Base-by-base conservation (phyloP, 169 alveolate species). In the Plasmodium chabaudi region DNA sequence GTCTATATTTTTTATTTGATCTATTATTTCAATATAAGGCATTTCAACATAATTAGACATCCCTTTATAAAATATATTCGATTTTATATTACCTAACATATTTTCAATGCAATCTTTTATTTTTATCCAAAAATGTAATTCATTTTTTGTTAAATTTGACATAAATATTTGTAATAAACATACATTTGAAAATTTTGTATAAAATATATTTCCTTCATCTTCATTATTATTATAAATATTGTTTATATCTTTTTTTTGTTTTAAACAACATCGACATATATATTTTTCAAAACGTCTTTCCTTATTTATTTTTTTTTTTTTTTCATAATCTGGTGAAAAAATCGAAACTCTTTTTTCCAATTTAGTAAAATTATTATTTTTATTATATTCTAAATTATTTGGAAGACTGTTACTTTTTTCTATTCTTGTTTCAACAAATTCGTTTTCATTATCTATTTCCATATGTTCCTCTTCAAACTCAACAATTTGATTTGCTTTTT, bases 141-240 rank as follows among this genome's bases (percentile, higher is more conserved):
- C 89, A 9, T 55, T 44, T 23, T 65, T 65, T n/a, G 89, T 79
- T 55, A 79, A 42, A 27, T 79, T 79, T 13, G 89, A 79, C 23
- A 79, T 65, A 53, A 79, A 69, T 5, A 79, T 79, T 69, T 79
- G 89, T 42, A 79, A 51, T n/a, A 79, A 44, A 23, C 89, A 79
- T 9, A 79, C 89, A 21, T 53, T 34, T 15, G 25, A 13, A 25
- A 9, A 15, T 5, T 47, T 60, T 12, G 9, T 19, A 39, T 9
- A 47, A 27, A 21, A 19, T 57, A 44, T 34, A 5, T 2, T 34
- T 34, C 4, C 42, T 0, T 7, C 7, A 34, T 27, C n/a, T 1
- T 2, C 49, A 23, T 39, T 19, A 15, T 23, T 10, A 59, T 9
- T 21, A 72, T 25, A 21, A 9, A 2, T 10, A 13, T 39, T 47